Evolutionary conservation across 192 early-diverging fungal genomes (phyloP).

Genomic region (Mortierella antarctica): DNA sequence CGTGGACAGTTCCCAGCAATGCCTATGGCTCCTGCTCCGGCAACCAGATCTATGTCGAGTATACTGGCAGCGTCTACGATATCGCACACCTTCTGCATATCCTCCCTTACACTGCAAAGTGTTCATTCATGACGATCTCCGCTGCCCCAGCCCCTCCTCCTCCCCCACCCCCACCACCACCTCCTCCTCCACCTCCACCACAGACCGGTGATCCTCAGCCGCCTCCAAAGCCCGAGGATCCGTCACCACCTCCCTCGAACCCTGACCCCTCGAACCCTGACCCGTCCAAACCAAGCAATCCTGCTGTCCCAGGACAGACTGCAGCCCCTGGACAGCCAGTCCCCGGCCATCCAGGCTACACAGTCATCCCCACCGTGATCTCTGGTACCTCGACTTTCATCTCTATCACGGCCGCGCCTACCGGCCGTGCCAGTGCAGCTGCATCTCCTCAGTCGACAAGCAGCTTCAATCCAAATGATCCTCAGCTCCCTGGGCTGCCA

Average conservation of each 20-base stretch:
- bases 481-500: slow-evolving; percentile 22
- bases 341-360: not conserved
- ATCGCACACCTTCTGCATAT: slow-evolving; percentile 2
- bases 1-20: slow-evolving; percentile 18
- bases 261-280: not conserved
- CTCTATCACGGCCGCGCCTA: slow-evolving; percentile 1
- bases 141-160: slow-evolving; percentile 3
- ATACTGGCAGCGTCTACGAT: slow-evolving; percentile 17
- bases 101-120: slow-evolving; percentile 6
- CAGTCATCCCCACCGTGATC: slow-evolving; percentile 26
- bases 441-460: not conserved
- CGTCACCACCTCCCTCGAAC: not conserved
- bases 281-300: slow-evolving; percentile 1
- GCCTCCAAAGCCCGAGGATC: not conserved
- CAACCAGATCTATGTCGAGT: slow-evolving; percentile 23
- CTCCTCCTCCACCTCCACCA: slow-evolving; percentile 11
- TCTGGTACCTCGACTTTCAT: slow-evolving; percentile 29
- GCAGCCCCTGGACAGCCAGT: not conserved
- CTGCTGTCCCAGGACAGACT: not conserved
- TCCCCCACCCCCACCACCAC: slow-evolving; percentile 11
- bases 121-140: slow-evolving; percentile 10
- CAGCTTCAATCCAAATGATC: not conserved
- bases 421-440: not conserved
- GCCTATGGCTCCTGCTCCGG: slow-evolving; percentile 11
- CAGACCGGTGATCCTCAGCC: not conserved